Evolutionary conservation across 1,284 basidiomycete genomes (phyloP).

Genomic region (Acaromyces ingoldii): DNA sequence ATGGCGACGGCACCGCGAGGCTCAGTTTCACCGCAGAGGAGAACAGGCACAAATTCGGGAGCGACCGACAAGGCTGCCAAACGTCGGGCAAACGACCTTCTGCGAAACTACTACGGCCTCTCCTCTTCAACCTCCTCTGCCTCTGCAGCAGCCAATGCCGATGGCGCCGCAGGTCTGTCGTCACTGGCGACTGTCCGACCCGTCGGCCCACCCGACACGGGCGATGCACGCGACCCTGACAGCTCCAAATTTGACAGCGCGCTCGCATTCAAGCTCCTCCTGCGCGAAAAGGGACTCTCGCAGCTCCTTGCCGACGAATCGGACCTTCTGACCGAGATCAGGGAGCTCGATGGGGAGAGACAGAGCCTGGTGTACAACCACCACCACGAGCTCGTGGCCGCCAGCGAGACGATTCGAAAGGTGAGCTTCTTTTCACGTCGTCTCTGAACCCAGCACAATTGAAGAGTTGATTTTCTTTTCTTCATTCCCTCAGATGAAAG

Average conservation of each 20-base stretch:
- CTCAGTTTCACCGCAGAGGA: too few species aligned
- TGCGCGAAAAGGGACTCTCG: constrained; percentile 21
- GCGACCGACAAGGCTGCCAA: too few species aligned
- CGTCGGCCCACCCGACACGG: background rate
- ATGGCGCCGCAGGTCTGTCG: background rate
- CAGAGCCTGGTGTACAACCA: constrained; percentile 90
- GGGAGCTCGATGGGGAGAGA: constrained; percentile 77
- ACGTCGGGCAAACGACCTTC: constrained; percentile 9
- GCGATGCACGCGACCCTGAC: background rate
- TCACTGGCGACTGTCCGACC: constrained; percentile 5
- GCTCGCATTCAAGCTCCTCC: constrained; percentile 18
- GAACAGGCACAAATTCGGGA: too few species aligned
- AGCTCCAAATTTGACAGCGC: background rate
- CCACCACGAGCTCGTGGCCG: constrained; percentile 85
- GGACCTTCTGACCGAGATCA: constrained; percentile 58
- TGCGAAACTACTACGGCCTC: constrained; percentile 45
- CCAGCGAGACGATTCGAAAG: constrained; percentile 79
- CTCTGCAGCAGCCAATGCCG: background rate
- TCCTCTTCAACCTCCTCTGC: background rate
- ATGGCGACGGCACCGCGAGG: too few species aligned
- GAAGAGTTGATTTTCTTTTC: background rate
- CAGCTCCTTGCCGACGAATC: constrained; percentile 27
- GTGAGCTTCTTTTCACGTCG: constrained; percentile 55
- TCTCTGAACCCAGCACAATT: background rate
- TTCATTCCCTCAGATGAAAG: constrained; percentile 19